phyloP scores from a whole-genome alignment of 139 green algal species.

The Closterium sp. region DNA sequence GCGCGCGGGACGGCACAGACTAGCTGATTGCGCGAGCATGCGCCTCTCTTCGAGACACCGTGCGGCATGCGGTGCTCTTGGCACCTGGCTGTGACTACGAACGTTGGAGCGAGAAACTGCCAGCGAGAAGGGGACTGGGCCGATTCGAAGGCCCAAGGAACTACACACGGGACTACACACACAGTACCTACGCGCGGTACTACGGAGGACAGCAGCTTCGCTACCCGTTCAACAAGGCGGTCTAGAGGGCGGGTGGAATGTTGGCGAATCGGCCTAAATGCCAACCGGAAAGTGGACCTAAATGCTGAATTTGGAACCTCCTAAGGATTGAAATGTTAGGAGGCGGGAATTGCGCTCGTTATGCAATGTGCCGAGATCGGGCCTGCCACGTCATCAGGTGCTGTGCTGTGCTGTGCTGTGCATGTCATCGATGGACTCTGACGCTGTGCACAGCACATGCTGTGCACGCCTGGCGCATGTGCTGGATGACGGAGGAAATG shows the following conservation, averaged over 20 bases:
- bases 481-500: neutral
- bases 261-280: neutral
- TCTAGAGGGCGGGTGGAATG: neutral
- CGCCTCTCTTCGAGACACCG: neutral
- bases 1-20: too few relatives aligned
- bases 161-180: too few relatives aligned
- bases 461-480: too few relatives aligned
- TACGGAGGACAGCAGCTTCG: neutral
- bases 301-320: too few relatives aligned
- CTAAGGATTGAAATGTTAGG: too few relatives aligned
- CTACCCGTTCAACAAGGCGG: too few relatives aligned
- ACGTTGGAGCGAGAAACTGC: neutral
- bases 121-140: neutral
- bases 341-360: neutral
- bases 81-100: neutral
- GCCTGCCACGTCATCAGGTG: too few relatives aligned
- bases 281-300: too few relatives aligned
- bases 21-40: too few relatives aligned
- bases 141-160: neutral
- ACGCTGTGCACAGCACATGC: neutral
- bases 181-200: too few relatives aligned
- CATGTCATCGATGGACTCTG: neutral
- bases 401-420: too few relatives aligned
- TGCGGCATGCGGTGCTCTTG: neutral
- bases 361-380: neutral